Percentiles rank a stretch among this genome's conserved stretches.
Conservation (phyloP, 495 filamentous ascomycete species). For the Entonaema liquescens region DNA sequence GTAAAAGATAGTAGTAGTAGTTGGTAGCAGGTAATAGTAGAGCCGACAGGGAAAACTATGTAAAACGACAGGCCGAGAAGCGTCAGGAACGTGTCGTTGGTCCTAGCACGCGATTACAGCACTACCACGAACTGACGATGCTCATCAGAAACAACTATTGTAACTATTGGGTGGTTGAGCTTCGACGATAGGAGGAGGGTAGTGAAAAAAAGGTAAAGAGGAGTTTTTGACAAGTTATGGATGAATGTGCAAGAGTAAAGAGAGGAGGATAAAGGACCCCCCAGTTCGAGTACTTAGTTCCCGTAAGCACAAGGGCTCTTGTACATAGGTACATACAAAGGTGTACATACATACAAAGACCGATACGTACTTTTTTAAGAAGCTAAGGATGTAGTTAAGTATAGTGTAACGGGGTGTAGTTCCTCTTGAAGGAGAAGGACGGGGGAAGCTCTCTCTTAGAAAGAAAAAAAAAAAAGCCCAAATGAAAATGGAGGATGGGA, state of each 20-base stretch:
- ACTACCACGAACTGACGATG: constrained; percentile 31
- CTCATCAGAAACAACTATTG: background rate
- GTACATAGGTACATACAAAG: constrained; percentile 4
- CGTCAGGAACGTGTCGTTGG: constrained; percentile 29
- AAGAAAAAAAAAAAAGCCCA: background rate
- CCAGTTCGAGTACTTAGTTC: constrained; percentile 27
- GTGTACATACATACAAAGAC: background rate
- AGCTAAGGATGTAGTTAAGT: background rate
- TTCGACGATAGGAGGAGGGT: constrained; percentile 9
- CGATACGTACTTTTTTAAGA: background rate
- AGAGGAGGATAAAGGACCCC: constrained; percentile 25
- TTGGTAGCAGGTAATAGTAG: background rate
- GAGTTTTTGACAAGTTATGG: constrained; percentile 10
- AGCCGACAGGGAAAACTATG: constrained; percentile 12
- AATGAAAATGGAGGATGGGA: constrained; percentile 18
- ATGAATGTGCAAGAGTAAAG: constrained; percentile 12
- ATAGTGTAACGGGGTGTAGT: background rate
- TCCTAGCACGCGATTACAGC: constrained; percentile 30
- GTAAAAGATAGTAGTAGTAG: constrained; percentile 7
- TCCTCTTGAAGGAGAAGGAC: background rate
- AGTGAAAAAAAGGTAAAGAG: constrained; percentile 16
- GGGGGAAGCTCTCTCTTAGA: background rate
- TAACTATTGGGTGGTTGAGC: constrained; percentile 1
- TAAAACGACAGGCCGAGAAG: constrained; percentile 20
- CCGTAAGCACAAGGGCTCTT: constrained; percentile 28